Percentiles rank a stretch among this genome's conserved stretches.
Evolutionary conservation across 192 early-diverging fungal genomes (phyloP).

Genomic region (Backusella morwellensis): DNA sequence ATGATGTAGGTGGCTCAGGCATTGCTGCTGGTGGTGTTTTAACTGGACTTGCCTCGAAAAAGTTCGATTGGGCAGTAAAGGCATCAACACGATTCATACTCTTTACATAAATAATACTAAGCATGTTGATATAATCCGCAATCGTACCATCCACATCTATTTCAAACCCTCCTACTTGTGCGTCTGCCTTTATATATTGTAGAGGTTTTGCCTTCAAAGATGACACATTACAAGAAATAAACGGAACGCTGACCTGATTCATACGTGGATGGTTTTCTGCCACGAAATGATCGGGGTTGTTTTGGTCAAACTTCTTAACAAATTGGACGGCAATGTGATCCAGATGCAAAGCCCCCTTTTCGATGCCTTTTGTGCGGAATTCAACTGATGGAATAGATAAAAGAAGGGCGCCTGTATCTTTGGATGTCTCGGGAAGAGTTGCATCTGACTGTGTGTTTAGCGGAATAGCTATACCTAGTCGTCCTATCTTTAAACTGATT

Average conservation of each 20-base stretch:
- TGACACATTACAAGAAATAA: slow-evolving; percentile 52
- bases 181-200: slow-evolving; percentile 45
- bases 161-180: slow-evolving; percentile 68
- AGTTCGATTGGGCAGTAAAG: slow-evolving; percentile 38
- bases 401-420: slow-evolving; percentile 53
- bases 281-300: slow-evolving; percentile 56
- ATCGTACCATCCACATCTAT: slow-evolving; percentile 68
- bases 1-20: not conserved
- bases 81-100: slow-evolving; percentile 56
- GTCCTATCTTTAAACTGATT: slow-evolving; percentile 48
- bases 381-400: slow-evolving; percentile 56
- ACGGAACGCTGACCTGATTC: slow-evolving; percentile 52
- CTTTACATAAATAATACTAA: slow-evolving; percentile 60
- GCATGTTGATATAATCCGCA: slow-evolving; percentile 60
- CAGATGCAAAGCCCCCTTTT: slow-evolving; percentile 52
- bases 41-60: not conserved
- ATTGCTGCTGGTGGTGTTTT: not conserved
- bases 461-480: slow-evolving; percentile 65
- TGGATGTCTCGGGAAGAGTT: not conserved
- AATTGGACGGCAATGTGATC: slow-evolving; percentile 66
- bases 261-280: slow-evolving; percentile 49
- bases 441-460: slow-evolving; percentile 29
- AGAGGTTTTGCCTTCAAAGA: slow-evolving; percentile 36
- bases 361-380: slow-evolving; percentile 59
- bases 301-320: slow-evolving; percentile 60